A percentile compares a stretch with the other conserved stretches of the same genome.
Evolutionary conservation across 768 basidiomycete species (phyloP).

Genomic region (Asterophora lycoperdoides): DNA sequence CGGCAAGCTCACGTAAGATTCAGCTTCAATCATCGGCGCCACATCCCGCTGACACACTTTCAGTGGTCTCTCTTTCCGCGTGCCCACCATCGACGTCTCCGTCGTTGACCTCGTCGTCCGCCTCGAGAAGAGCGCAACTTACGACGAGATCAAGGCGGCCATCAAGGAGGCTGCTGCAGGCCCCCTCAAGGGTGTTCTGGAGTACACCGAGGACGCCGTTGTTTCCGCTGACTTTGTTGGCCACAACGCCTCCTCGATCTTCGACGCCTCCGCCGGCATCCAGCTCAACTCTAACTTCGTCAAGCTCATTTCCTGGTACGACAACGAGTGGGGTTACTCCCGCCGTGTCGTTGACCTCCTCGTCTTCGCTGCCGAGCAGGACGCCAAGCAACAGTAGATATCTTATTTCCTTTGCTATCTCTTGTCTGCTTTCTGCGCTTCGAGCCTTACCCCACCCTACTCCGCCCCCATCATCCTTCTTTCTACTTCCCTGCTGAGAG

Average conservation of each 20-base stretch:
- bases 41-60: background rate
- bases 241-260: conserved; percentile 76
- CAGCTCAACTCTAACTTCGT: conserved; percentile 89
- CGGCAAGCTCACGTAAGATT: conserved; percentile 90
- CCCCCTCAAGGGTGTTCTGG: conserved; percentile 68
- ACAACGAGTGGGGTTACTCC: conserved; percentile 95
- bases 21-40: background rate
- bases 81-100: conserved; percentile 94
- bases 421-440: background rate
- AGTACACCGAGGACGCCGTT: conserved; percentile 89
- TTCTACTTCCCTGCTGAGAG: conserved; percentile 7
- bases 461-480: background rate
- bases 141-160: conserved; percentile 87
- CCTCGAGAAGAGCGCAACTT: conserved; percentile 77
- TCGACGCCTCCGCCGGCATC: conserved; percentile 93
- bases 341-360: conserved; percentile 89
- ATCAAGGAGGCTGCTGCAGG: conserved; percentile 77
- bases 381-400: conserved; percentile 33
- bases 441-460: background rate
- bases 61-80: conserved; percentile 94
- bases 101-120: conserved; percentile 97
- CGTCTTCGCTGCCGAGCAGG: conserved; percentile 73
- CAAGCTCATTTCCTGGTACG: conserved; percentile 96
- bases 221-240: conserved; percentile 95
- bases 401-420: conserved; percentile 5